Evolutionary conservation across 306 rosid species (phyloP), one percentile per base, ranked within the genome.

Genomic region (Vicia sativa): DNA sequence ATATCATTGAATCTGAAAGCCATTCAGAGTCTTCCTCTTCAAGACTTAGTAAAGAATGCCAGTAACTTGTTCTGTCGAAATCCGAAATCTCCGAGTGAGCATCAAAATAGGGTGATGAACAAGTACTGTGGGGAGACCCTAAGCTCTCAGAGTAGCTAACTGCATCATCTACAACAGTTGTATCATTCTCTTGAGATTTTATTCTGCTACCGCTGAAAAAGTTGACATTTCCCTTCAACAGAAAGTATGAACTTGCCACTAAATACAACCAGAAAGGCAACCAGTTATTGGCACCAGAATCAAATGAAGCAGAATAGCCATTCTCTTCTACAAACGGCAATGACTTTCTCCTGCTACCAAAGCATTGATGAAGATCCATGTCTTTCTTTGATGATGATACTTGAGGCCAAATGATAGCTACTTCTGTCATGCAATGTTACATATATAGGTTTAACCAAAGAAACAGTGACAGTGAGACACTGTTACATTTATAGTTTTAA

Each of bases 1-100:
- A 70, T 60, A 56, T 16, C 43, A 56, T 77, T 3, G 73, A 59
- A 68, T 71, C 79, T 38, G 78, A 68, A 46, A 80, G 78, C 84
- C 80, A 78, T 39, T 69, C 75, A 12, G 19, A 46, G 41, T 78
- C 88, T 74, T 81, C 84, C 7, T 48, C 70, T 37, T 83, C 84
- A 61, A 83, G 81, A 77, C 50, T 57, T 35, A 84, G 38, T 7
- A 87, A 79, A 18, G 88, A 79, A 15, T 70, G 66, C 61, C n/a
- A 11, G 56, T 62, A 78, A 68, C 72, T 62, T 9, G 41, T 63
- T 60, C 48, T 64, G 49, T 86, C 82, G 0, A 71, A 73, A 58
- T 73, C 73, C 0, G 58, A 76, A 65, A 68, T 59, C 56, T 65
- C 70, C 0, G 78, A 67, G 14, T 8, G 46, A 68, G 63, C 50